These are phyloP conservation scores for Sporothrix pallida DNA, from an alignment of 2,329 filamentous ascomycete genomes.

Conservation along the genomic window DNA sequence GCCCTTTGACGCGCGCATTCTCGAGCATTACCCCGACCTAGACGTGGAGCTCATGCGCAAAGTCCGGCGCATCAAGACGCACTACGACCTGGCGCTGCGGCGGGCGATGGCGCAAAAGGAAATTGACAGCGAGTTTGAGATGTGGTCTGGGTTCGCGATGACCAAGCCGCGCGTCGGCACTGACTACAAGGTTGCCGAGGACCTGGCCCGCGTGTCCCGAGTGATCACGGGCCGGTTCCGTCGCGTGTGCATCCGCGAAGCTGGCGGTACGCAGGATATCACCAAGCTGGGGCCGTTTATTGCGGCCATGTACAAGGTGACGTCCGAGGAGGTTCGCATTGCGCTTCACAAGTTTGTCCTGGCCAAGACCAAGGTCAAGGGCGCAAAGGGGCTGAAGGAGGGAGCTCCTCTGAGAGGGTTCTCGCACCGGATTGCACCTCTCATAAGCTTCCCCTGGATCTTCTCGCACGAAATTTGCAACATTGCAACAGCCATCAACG, in stretches of 20 bases:
- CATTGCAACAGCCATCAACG: slow-evolving; percentile 59
- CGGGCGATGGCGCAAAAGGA: slow-evolving; percentile 85
- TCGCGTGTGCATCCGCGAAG: slow-evolving; percentile 67
- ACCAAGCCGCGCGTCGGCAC: slow-evolving; percentile 71
- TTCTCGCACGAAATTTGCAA: slow-evolving; percentile 74
- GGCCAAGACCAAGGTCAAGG: background rate
- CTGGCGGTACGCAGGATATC: slow-evolving; percentile 62
- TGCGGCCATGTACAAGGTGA: slow-evolving; percentile 86
- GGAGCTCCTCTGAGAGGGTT: slow-evolving; percentile 40
- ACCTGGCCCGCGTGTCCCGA: slow-evolving; percentile 71
- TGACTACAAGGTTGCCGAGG: slow-evolving; percentile 88
- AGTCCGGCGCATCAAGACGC: slow-evolving; percentile 70
- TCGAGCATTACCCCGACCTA: slow-evolving; percentile 62
- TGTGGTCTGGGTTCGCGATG: slow-evolving; percentile 86
- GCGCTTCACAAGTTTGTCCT: slow-evolving; percentile 58
- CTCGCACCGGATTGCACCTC: slow-evolving; percentile 66
- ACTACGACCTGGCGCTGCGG: slow-evolving; percentile 78
- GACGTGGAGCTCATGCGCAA: slow-evolving; percentile 60
- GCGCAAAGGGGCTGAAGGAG: background rate
- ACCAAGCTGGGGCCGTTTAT: slow-evolving; percentile 72
- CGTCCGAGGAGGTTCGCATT: slow-evolving; percentile 69
- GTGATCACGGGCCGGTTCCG: slow-evolving; percentile 73
- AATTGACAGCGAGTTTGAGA: slow-evolving; percentile 86
- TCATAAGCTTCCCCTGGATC: slow-evolving; percentile 95
- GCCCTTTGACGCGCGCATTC: slow-evolving; percentile 76